A percentile compares a stretch with the other conserved stretches of the same genome.
Conservation (phyloP, 495 filamentous ascomycete species). For the Aspergillus coremiiformis region DNA sequence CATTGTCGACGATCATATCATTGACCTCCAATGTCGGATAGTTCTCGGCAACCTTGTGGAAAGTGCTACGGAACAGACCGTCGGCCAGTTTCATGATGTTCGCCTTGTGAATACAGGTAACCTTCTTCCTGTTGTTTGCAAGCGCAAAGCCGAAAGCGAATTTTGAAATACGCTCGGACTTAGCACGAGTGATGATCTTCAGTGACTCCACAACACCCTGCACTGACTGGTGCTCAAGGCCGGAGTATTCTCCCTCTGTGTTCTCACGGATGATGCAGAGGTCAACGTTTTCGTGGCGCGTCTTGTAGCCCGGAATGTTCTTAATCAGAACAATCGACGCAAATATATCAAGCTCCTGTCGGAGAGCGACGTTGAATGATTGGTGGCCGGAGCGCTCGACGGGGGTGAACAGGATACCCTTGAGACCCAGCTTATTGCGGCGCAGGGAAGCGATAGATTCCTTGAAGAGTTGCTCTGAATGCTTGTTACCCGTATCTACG, state of each 20-base stretch:
- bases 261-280: conserved; percentile 99
- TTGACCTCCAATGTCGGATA: conserved; percentile 90
- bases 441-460: conserved; percentile 91
- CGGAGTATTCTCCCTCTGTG: conserved; percentile 98
- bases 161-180: conserved; percentile 97
- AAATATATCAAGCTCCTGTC: conserved; percentile 99
- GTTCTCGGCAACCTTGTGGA: conserved; percentile 84
- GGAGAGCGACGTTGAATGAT: conserved; percentile 98
- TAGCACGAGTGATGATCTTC: conserved; percentile 98
- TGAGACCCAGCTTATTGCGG: conserved; percentile 96
- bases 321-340: conserved; percentile 96
- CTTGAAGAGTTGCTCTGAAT: conserved; percentile 89
- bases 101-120: conserved; percentile 98
- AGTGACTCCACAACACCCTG: conserved; percentile 95
- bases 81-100: conserved; percentile 99
- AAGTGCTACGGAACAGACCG: conserved; percentile 94
- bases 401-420: conserved; percentile 93
- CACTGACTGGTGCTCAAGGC: conserved; percentile 96
- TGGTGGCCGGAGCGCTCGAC: conserved; percentile 96
- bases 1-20: conserved; percentile 99
- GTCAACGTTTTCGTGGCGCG: conserved; percentile 92
- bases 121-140: conserved; percentile 97
- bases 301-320: conserved; percentile 97
- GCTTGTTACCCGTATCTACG: conserved; percentile 76
- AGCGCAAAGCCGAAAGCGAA: conserved; percentile 97